phyloP scores from a whole-genome alignment of 2,329 filamentous ascomycete species.

The Xylaria sp. region DNA sequence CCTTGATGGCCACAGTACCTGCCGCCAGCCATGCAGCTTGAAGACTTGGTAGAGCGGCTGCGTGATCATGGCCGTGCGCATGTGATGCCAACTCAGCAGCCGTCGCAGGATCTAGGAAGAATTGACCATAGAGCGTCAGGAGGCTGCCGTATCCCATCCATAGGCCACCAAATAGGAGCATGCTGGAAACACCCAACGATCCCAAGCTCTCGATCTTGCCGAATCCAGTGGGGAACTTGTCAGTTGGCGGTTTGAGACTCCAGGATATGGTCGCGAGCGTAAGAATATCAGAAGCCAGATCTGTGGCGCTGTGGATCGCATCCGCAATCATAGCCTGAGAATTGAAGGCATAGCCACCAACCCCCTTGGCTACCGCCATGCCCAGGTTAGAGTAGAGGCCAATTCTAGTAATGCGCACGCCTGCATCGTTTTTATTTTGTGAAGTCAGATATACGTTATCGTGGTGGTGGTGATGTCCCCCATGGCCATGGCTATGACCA shows the following conservation, averaged over 20 bases:
- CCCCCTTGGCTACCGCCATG: slow-evolving; percentile 93
- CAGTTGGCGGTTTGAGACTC: slow-evolving; percentile 86
- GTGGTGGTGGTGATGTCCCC: slow-evolving; percentile 81
- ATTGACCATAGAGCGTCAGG: slow-evolving; percentile 75
- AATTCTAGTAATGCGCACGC: slow-evolving; percentile 91
- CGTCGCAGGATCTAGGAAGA: slow-evolving; percentile 72
- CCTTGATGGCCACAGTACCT: slow-evolving; percentile 90
- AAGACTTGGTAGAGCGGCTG: slow-evolving; percentile 78
- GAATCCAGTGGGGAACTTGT: slow-evolving; percentile 88
- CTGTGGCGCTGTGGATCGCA: slow-evolving; percentile 93
- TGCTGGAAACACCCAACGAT: slow-evolving; percentile 89
- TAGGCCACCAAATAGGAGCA: slow-evolving; percentile 87
- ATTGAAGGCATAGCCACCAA: slow-evolving; percentile 93
- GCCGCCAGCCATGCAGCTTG: slow-evolving; percentile 95
- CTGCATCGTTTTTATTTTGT: slow-evolving; percentile 87
- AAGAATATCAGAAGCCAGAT: slow-evolving; percentile 93
- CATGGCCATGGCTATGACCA: slow-evolving; percentile 66
- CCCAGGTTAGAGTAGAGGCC: slow-evolving; percentile 88
- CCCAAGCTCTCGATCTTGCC: slow-evolving; percentile 98
- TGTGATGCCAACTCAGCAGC: slow-evolving; percentile 65
- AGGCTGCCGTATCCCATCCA: slow-evolving; percentile 89
- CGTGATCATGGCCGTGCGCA: slow-evolving; percentile 72
- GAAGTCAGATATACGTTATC: slow-evolving; percentile 87
- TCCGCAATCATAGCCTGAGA: slow-evolving; percentile 94
- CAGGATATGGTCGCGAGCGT: slow-evolving; percentile 95